A percentile compares a stretch with the other conserved stretches of the same genome.
phyloP scores from a whole-genome alignment of 495 filamentous ascomycete species.

The Penicillium lagena region DNA sequence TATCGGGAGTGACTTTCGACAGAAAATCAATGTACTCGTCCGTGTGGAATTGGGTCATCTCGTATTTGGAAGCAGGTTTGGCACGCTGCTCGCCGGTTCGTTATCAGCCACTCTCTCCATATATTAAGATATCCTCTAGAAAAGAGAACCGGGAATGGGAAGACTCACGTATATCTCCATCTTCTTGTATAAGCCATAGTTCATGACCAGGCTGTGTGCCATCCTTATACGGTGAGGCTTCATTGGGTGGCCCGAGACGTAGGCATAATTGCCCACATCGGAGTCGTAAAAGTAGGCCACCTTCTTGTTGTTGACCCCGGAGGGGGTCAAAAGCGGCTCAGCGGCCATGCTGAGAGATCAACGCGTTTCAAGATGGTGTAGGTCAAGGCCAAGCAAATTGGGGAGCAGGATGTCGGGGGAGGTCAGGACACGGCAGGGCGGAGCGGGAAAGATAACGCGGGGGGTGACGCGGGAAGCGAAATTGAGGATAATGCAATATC shows the following conservation, averaged over 20 bases:
- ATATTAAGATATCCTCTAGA: background rate
- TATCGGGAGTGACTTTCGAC: slow-evolving; percentile 92
- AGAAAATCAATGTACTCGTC: slow-evolving; percentile 99
- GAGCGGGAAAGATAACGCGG: background rate
- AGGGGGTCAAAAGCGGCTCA: slow-evolving; percentile 44
- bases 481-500: too few relatives aligned
- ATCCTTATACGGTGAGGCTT: slow-evolving; percentile 97
- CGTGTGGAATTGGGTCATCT: slow-evolving; percentile 99
- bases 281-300: slow-evolving; percentile 98
- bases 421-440: slow-evolving; percentile 4
- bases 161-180: slow-evolving; percentile 98
- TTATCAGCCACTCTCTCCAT: background rate
- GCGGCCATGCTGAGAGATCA: slow-evolving; percentile 25
- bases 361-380: background rate
- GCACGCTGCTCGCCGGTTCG: slow-evolving; percentile 59
- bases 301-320: slow-evolving; percentile 56
- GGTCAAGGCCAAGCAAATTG: background rate
- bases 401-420: background rate
- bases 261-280: slow-evolving; percentile 96
- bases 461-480: too few relatives aligned
- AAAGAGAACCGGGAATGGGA: background rate
- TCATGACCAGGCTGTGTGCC: slow-evolving; percentile 97
- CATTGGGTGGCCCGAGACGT: slow-evolving; percentile 97
- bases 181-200: slow-evolving; percentile 95
- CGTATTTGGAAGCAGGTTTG: slow-evolving; percentile 89